phyloP scores from a whole-genome alignment of 2,329 filamentous ascomycete genomes.

The Arthrinium puccinioides region DNA sequence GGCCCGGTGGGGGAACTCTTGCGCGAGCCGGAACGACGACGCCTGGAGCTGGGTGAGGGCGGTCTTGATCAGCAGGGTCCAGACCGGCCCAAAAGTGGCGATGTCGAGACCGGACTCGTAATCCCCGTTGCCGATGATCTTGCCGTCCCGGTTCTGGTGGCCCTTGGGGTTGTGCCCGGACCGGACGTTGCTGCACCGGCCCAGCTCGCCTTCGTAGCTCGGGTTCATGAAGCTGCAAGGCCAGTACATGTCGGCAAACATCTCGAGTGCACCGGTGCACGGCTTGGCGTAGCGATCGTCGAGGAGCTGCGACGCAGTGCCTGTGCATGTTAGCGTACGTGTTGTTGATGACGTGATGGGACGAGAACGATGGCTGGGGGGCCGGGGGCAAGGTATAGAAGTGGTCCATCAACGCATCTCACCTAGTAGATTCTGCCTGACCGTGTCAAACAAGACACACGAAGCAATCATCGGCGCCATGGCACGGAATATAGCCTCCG shows the following conservation, averaged over 20 bases:
- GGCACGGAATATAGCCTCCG: conserved; percentile 20
- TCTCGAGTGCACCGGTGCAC: conserved; percentile 20
- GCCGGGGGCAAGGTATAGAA: background rate
- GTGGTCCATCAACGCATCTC: background rate
- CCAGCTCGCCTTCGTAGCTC: conserved; percentile 15
- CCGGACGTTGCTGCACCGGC: conserved; percentile 22
- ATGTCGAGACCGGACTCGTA: conserved; percentile 20
- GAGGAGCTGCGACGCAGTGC: conserved; percentile 21
- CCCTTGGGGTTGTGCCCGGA: conserved; percentile 24
- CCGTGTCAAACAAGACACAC: conserved; percentile 25
- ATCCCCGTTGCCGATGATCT: conserved; percentile 24
- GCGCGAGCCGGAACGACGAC: conserved; percentile 18
- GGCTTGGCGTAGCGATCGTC: conserved; percentile 22
- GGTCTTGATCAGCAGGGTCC: conserved; percentile 20
- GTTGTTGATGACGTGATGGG: background rate
- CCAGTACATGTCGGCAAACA: conserved; percentile 22
- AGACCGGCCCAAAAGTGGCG: conserved; percentile 15
- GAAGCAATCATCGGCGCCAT: conserved; percentile 25
- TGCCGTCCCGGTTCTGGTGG: conserved; percentile 23
- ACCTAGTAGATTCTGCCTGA: conserved; percentile 22
- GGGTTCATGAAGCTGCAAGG: conserved; percentile 20
- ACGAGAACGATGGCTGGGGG: too few species aligned
- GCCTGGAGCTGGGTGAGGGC: conserved; percentile 19
- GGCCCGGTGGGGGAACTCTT: conserved; percentile 18
- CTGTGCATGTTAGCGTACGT: conserved; percentile 4